Evolutionary conservation across 768 basidiomycete species (phyloP), one percentile per base, ranked within the genome.

Genomic region (Cyclocybe cylindracea): DNA sequence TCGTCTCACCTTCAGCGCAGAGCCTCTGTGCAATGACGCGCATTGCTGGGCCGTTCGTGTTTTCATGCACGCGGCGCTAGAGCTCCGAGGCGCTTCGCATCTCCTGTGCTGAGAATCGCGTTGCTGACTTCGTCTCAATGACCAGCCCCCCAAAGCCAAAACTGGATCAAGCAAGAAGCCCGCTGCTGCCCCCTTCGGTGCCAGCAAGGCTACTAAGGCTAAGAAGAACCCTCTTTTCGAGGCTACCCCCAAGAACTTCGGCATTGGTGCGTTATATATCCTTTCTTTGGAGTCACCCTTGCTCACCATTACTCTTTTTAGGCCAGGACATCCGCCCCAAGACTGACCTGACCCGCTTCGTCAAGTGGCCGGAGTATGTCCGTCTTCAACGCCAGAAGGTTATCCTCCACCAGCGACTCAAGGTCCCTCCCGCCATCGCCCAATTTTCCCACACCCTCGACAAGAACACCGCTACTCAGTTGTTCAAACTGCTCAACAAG

Each of bases 311-410:
- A 18, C 18, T 11, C 1, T 34, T 7, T 60, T n/a, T 54, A 96
- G 96, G 96, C 66, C 93, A 95, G 77, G 92, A 96, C 73, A 83
- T 98, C 63, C 91, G 88, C 63, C 95, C 88, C 65, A 82, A 81
- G 70, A 83, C 83, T 49, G 96, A 98, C 75, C 75, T 98, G 59
- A 96, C 92, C 52, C 91, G 95, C 70, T 98, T 98, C 78, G 91
- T 98, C 77, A 98, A 97, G 73, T 99, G 96, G 96, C 96, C 96
- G 61, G 93, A 95, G 78, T 98, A 98, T 67, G 85, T 98, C 62
- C 92, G 94, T 67, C 88, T 98, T 41, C 96, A 98, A 69, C 87
- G 96, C 69, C 94, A 98, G 76, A 98, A 98, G 79, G 93, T 98
- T 66, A 96, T 98, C 75, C 87, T 98, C 54, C 78, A 91, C 83